phyloP scores from a whole-genome alignment of 208 protist genomes.

The Trypanosoma cruzi region DNA sequence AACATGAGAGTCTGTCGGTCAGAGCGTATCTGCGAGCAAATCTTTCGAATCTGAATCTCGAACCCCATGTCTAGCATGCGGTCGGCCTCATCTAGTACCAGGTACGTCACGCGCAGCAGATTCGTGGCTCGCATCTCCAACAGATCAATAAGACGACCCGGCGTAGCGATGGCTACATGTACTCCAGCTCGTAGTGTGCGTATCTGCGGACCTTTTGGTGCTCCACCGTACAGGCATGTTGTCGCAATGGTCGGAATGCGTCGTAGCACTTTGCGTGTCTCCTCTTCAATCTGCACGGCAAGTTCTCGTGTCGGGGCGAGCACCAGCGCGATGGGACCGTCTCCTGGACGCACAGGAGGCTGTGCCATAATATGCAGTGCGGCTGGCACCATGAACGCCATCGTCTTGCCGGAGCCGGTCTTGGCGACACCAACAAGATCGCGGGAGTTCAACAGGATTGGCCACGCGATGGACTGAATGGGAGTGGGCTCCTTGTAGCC shows the following conservation, averaged over 20 bases:
- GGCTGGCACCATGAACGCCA: slow-evolving; percentile 92
- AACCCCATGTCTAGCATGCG: slow-evolving; percentile 96
- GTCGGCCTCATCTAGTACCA: slow-evolving; percentile 94
- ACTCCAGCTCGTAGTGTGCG: slow-evolving; percentile 83
- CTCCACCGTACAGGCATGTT: slow-evolving; percentile 96
- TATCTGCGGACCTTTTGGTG: slow-evolving; percentile 95
- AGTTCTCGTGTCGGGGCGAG: slow-evolving; percentile 98
- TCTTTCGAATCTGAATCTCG: slow-evolving; percentile 91
- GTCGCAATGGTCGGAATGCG: slow-evolving; percentile 83
- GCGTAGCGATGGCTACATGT: slow-evolving; percentile 95
- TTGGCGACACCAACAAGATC: slow-evolving; percentile 94
- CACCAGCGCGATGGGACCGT: slow-evolving; percentile 97
- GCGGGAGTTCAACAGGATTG: slow-evolving; percentile 76
- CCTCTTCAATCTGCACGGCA: slow-evolving; percentile 97
- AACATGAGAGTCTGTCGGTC: slow-evolving; percentile 99
- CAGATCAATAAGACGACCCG: slow-evolving; percentile 98
- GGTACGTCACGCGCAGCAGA: slow-evolving; percentile 92
- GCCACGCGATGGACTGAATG: slow-evolving; percentile 90
- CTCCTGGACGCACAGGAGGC: slow-evolving; percentile 63
- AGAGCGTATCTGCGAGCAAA: slow-evolving; percentile 91
- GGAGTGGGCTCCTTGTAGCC: slow-evolving; percentile 78
- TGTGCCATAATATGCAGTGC: slow-evolving; percentile 84
- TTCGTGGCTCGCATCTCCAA: slow-evolving; percentile 89
- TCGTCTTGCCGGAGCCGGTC: slow-evolving; percentile 95
- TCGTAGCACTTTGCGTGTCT: slow-evolving; percentile 89